A percentile compares a stretch with the other conserved stretches of the same genome.
Conservation (phyloP, 371 early-diverging fungal species). For the Mortierella sp. region DNA sequence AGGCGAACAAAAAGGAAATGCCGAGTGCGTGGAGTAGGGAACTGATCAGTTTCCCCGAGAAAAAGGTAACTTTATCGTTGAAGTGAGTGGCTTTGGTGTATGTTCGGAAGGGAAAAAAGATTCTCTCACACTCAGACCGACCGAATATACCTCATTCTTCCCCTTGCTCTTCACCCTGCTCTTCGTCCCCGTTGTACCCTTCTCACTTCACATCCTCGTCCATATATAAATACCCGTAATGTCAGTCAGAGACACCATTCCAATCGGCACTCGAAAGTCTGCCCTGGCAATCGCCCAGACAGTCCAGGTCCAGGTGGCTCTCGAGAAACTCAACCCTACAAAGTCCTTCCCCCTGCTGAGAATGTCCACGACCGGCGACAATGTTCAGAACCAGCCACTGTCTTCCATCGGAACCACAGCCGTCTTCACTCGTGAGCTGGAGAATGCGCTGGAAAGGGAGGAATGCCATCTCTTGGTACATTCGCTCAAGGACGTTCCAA, state of each 20-base stretch:
- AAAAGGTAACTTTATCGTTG: not conserved
- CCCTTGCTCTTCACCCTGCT: not conserved
- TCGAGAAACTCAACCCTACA: conserved; percentile 64
- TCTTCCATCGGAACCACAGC: conserved; percentile 93
- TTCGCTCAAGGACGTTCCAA: conserved; percentile 95
- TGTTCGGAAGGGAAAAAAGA: too few relatives aligned
- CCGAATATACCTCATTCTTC: not conserved
- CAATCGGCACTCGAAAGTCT: conserved; percentile 90
- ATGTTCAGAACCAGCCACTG: conserved; percentile 86
- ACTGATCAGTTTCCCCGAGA: not conserved
- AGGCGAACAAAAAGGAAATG: conserved; percentile 2
- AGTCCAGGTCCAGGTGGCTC: conserved; percentile 70
- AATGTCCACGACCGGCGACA: conserved; percentile 92
- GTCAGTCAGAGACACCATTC: conserved; percentile 42
- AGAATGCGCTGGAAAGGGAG: conserved; percentile 78
- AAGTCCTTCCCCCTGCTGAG: conserved; percentile 69
- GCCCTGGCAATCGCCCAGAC: conserved; percentile 94
- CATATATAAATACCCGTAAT: conserved; percentile 1
- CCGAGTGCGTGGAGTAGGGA: not conserved
- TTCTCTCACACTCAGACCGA: not conserved
- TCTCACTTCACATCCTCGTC: not conserved
- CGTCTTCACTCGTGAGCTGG: conserved; percentile 95
- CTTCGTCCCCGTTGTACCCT: not conserved
- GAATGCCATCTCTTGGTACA: conserved; percentile 92
- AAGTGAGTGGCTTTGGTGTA: not conserved